Evolutionary conservation across 495 filamentous ascomycete genomes (phyloP).

Genomic region (Penicillium lividum): DNA sequence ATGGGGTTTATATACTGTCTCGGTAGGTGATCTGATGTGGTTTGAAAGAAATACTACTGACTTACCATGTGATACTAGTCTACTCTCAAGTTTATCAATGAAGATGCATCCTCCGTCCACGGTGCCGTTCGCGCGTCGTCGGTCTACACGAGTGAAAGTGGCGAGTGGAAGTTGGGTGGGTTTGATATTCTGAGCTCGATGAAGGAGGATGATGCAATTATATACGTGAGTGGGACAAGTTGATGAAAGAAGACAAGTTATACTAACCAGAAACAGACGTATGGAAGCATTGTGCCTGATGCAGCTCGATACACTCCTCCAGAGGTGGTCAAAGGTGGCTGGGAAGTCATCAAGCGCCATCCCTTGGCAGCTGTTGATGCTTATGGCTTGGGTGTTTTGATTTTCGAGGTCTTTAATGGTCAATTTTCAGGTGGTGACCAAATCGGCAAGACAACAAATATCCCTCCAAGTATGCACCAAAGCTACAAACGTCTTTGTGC

Average conservation of each 20-base stretch:
- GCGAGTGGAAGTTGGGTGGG: conserved; percentile 95
- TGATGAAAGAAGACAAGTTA: background rate
- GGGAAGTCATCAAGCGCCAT: conserved; percentile 82
- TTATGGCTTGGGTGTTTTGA: conserved; percentile 79
- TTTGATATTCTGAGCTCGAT: conserved; percentile 93
- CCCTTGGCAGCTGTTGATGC: conserved; percentile 82
- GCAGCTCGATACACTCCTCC: conserved; percentile 79
- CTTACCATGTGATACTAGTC: conserved; percentile 50
- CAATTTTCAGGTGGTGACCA: conserved; percentile 69
- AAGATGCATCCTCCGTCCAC: conserved; percentile 87
- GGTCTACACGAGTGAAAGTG: conserved; percentile 89
- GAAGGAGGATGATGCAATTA: conserved; percentile 90
- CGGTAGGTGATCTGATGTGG: conserved; percentile 48
- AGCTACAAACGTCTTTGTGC: conserved; percentile 86
- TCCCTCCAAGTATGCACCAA: conserved; percentile 83
- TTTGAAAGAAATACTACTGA: background rate
- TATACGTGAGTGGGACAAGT: conserved; percentile 64
- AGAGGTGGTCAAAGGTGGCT: conserved; percentile 81
- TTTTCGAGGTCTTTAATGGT: conserved; percentile 92
- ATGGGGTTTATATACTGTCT: conserved; percentile 88
- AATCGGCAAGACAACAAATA: conserved; percentile 77
- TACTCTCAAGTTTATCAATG: conserved; percentile 93
- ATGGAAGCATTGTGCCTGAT: conserved; percentile 84
- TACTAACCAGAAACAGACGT: conserved; percentile 55
- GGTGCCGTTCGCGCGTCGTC: conserved; percentile 82